Evolutionary conservation across 2,329 filamentous ascomycete species (phyloP).

Genomic region (Aspergillus quadricinctus): DNA sequence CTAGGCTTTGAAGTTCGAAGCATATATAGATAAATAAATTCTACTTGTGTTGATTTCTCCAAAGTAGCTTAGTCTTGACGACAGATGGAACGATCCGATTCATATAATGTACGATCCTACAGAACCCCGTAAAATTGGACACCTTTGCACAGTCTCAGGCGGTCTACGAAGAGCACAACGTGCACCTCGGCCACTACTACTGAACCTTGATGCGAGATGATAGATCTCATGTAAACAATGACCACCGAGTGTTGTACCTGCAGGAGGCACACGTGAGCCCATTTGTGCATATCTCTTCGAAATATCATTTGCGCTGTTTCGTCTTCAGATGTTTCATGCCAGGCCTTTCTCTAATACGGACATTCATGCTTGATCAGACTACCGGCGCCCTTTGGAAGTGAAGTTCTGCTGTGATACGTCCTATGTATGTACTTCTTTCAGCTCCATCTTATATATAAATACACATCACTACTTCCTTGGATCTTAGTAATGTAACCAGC

Average conservation of each 20-base stretch:
- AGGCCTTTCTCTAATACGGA: not conserved
- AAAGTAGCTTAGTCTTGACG: not conserved
- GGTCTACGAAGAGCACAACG: not conserved
- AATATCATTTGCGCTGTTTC: not conserved
- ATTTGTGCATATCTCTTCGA: not conserved
- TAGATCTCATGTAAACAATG: not conserved
- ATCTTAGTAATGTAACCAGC: too few relatives aligned
- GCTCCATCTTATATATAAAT: too few relatives aligned
- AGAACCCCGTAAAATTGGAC: not conserved
- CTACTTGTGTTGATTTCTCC: not conserved
- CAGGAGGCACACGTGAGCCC: not conserved
- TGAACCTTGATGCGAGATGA: not conserved
- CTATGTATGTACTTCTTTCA: not conserved
- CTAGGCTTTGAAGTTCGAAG: constrained; percentile 15
- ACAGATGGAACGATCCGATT: not conserved
- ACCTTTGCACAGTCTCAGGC: not conserved
- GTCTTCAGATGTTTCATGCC: not conserved
- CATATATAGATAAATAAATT: constrained; percentile 8
- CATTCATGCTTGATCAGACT: not conserved
- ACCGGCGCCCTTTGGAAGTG: not conserved
- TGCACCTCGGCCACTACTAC: not conserved
- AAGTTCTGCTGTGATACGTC: not conserved
- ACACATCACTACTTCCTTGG: too few relatives aligned
- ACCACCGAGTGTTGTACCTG: not conserved
- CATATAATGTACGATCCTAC: not conserved